Evolutionary conservation across 345 rosid genomes (phyloP), one percentile per base, ranked within the genome.

Genomic region (Mercurialis annua): DNA sequence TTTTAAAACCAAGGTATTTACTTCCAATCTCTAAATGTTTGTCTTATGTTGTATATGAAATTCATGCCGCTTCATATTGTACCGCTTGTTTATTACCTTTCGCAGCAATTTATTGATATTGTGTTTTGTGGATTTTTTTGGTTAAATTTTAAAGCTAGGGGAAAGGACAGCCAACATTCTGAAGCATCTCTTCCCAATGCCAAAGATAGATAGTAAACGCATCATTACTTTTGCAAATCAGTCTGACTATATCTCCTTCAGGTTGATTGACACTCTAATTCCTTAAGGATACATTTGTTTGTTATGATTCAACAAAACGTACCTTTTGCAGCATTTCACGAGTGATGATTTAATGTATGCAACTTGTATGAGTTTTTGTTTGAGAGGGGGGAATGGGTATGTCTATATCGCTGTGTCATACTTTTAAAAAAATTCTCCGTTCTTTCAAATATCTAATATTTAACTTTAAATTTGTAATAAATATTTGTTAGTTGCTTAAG

Each of bases 151-250:
- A 44, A 78, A 89, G 99, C 77, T 87, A 40, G 96, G 99, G 70
- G 84, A 84, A 79, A 84, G 97, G 82, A 79, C 92, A 40, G 79
- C 77, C 18, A 89, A 82, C 78, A 80, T 94, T 71, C 79, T 94
- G 61, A 94, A 89, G 77, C 92, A 94, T 81, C 75, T 94, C 46
- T 94, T 94, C 81, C 97, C 99, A 57, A 82, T 82, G 80, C 97
- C 96, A 27, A 94, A 90, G 82, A 80, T 68, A 18, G 95, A 91
- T 61, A 72, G 91, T 40, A 89, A 80, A 62, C 90, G 97, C 12
- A 87, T 91, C 16, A 80, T 94, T 69, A 91, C 97, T 30, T 89
- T 91, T 66, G 87, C 96, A 47, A 91, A 85, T 78, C 84, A 85
- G 52, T 81, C 89, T 23, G 96, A 91, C 80, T 85, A 86, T 55